Base-by-base conservation (phyloP, 306 rosid genomes). In the Nissolia schottii region DNA sequence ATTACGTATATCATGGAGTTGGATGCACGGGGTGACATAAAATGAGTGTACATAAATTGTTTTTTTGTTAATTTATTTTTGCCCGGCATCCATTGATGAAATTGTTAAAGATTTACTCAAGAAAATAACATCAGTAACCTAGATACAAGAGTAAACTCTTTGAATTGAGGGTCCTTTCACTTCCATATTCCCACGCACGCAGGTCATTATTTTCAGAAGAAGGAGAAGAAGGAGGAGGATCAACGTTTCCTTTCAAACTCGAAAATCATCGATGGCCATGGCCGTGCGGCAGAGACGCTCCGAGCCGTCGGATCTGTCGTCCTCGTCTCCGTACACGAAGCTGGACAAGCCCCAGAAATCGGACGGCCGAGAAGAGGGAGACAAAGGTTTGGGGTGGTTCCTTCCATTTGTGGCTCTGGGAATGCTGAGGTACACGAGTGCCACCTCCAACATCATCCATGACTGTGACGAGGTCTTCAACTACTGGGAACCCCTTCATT, bases 401-500 rank as follows among this genome's bases (percentile, higher is more conserved):
- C 54, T 91, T 0, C 93, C 96, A 0, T 16, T 95, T 41, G 13
- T 95, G 0, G 86, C 87, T 1, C 61, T 95, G 50, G 96, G 96
- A 60, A 13, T 90, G 59, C 80, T 91, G 15, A 79, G 97, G 61
- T 91, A 91, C 87, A 88, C 85, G 97, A 95, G 99, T 75, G 93
- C 96, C 73, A 79, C 96, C 31, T 89, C 97, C 6, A 95, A 95
- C 75, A 91, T 95, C 82, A 82, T 95, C 9, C 99, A 95, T 61
- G 99, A 91, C 72, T 95, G 99, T 71, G 99, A 95, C 51, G 99
- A 95, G 71, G 97, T 95, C 77, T 95, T 89, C 87, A 95, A 91
- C 82, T 91, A 95, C 76, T 95, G 97, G 99, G 99, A 91, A 46
- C 99, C 99, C 50, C 93, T 94, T 51, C 99, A 94, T 83, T 94